Evolutionary conservation across 2,329 filamentous ascomycete genomes (phyloP).

Genomic region (Colletotrichum orchidophilum): DNA sequence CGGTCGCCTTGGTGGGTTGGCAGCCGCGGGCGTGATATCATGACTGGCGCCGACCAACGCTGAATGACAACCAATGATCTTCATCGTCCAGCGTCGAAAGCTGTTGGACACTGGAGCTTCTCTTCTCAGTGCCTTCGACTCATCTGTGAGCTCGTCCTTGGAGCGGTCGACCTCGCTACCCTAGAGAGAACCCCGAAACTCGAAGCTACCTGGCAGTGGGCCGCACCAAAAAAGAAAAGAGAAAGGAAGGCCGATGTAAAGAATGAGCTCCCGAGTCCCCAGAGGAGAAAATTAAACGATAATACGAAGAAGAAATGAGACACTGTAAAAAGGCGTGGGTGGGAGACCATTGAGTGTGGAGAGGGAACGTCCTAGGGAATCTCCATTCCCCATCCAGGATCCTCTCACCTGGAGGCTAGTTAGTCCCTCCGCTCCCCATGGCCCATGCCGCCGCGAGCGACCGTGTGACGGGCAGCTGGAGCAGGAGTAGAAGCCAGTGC

Average conservation of each 20-base stretch:
- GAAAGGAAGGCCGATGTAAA: neutral
- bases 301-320: slow-evolving; percentile 34
- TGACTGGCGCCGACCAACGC: slow-evolving; percentile 17
- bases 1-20: slow-evolving; percentile 7
- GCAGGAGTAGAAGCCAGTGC: slow-evolving; percentile 20
- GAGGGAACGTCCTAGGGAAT: slow-evolving; percentile 9
- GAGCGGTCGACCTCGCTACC: neutral
- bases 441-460: slow-evolving; percentile 21
- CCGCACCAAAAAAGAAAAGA: neutral
- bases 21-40: slow-evolving; percentile 22
- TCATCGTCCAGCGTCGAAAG: neutral
- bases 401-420: neutral
- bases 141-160: neutral
- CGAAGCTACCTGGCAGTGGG: neutral
- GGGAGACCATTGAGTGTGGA: slow-evolving; percentile 28
- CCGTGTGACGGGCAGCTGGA: slow-evolving; percentile 33
- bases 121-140: neutral
- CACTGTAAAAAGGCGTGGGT: slow-evolving; percentile 15
- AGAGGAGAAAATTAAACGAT: neutral
- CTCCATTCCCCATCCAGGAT: neutral
- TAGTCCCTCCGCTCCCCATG: slow-evolving; percentile 5
- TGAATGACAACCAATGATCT: neutral
- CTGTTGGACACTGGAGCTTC: no score
- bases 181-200: no score
- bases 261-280: neutral